Evolutionary conservation across 1,284 basidiomycete genomes (phyloP), one percentile per base, ranked within the genome.

Genomic region (Cryptococcus sp.): DNA sequence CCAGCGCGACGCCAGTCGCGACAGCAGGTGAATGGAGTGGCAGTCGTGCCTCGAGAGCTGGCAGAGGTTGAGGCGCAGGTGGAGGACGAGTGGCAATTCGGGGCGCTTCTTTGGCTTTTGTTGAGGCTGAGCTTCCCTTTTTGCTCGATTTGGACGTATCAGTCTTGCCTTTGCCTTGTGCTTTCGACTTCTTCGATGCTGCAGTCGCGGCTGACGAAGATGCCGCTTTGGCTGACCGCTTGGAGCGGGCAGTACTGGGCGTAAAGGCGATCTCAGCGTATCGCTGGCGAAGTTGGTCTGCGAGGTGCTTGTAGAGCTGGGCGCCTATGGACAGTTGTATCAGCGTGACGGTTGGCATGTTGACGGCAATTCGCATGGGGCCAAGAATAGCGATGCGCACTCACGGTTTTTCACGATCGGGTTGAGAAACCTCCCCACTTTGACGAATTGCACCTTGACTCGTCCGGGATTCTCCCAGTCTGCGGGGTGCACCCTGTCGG

Each of bases 401-500:
- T 75, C 70, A 93, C 92, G 93, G 57, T 87, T 90, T 78, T 85
- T 87, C 69, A 95, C 86, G 23, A 81, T 78, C 1, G 85, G 81
- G 73, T 93, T 89, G 55, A 90, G 74, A 15, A 88, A 83, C 60
- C 82, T 81, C 0, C 90, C 87, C 53, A 95, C 89, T 71, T 88
- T 88, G 80, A 88, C 88, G 84, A 92, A 89, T 70, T 91, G 89
- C 35, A 97, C 90, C 66, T 93, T 87, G 61, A 97, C 90, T 40
- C 94, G 85, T 13, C 92, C 92, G 0, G 92, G 92, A 74, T 98
- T 98, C 73, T 91, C 93, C 93, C 94, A 97, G 75, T 98, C 94
- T 58, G 91, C 85, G 6, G 94, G 94, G 73, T 98, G 94, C 31
- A 85, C 83, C 78, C 93, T 95, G 73, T 86, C 84, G 13, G 81